phyloP scores from a whole-genome alignment of 1,284 basidiomycete genomes.

The Microstroma glucosiphilum region DNA sequence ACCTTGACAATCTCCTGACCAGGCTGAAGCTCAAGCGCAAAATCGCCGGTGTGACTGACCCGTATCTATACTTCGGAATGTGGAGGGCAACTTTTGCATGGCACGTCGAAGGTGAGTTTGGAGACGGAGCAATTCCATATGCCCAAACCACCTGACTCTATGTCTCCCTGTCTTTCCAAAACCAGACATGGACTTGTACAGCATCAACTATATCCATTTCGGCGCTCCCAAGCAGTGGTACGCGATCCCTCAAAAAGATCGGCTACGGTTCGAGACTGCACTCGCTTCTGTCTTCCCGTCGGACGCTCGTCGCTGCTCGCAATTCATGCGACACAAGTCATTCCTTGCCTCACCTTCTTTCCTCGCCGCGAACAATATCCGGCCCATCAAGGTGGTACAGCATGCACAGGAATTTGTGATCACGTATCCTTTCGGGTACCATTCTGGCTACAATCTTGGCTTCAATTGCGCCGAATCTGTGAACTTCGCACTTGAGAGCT shows the following conservation, averaged over 20 bases:
- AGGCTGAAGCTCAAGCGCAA: conserved; percentile 64
- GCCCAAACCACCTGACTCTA: background rate
- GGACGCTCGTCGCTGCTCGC: conserved; percentile 65
- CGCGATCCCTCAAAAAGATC: conserved; percentile 79
- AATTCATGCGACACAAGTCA: conserved; percentile 94
- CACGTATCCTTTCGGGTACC: conserved; percentile 85
- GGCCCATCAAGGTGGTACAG: conserved; percentile 60
- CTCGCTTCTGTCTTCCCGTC: conserved; percentile 44
- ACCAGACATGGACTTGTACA: conserved; percentile 69
- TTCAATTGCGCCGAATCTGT: conserved; percentile 97
- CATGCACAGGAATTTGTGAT: conserved; percentile 89
- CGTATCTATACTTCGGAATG: conserved; percentile 98
- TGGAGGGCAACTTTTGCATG: conserved; percentile 96
- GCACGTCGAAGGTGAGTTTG: conserved; percentile 71
- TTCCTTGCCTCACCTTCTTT: conserved; percentile 84
- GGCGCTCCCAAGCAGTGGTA: conserved; percentile 97
- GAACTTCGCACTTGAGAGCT: conserved; percentile 92
- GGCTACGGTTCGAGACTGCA: conserved; percentile 51
- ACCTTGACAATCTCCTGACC: conserved; percentile 77
- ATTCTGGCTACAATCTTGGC: conserved; percentile 93
- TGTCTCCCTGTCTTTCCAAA: background rate
- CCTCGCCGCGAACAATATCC: conserved; percentile 70
- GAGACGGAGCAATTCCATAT: conserved; percentile 23
- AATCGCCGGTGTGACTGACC: conserved; percentile 90
- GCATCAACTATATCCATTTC: conserved; percentile 98